Evolutionary conservation across 257 asterid genomes (phyloP).

Genomic region (Hygrophila difformis): DNA sequence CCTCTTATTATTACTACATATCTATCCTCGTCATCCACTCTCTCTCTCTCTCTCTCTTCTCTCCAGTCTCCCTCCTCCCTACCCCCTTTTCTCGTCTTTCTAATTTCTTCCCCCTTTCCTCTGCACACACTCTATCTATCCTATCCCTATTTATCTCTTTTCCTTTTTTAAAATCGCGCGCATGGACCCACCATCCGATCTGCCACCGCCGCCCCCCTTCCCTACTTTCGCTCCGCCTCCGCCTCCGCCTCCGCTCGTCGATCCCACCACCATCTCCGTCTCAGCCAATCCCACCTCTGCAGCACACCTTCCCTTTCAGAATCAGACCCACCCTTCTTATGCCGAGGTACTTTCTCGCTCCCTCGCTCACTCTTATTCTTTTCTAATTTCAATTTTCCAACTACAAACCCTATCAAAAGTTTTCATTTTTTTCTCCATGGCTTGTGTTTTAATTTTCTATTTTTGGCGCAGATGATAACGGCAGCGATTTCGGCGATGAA

Average conservation of each 20-base stretch:
- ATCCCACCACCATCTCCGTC: conserved; percentile 15
- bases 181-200: conserved; percentile 37
- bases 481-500: conserved; percentile 54
- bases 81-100: conserved; percentile 2
- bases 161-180: conserved; percentile 17
- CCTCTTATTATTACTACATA: no score
- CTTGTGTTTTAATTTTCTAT: conserved; percentile 1
- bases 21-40: no score
- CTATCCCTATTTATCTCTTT: conserved; percentile 9
- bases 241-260: conserved; percentile 20
- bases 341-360: conserved; percentile 30
- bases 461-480: conserved; percentile 50
- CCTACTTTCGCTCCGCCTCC: conserved; percentile 12
- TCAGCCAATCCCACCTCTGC: conserved; percentile 18
- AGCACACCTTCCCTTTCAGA: conserved; percentile 7
- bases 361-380: no score
- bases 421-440: neutral
- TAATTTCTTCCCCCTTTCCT: neutral
- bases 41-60: conserved; percentile 12
- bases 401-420: no score
- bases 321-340: conserved; percentile 41
- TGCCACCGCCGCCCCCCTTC: conserved; percentile 24
- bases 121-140: neutral
- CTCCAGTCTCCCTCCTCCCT: conserved; percentile 17
- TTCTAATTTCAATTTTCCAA: no score